Evolutionary conservation across 1,284 basidiomycete species (phyloP).

Genomic region (Sporisorium scitamineum): DNA sequence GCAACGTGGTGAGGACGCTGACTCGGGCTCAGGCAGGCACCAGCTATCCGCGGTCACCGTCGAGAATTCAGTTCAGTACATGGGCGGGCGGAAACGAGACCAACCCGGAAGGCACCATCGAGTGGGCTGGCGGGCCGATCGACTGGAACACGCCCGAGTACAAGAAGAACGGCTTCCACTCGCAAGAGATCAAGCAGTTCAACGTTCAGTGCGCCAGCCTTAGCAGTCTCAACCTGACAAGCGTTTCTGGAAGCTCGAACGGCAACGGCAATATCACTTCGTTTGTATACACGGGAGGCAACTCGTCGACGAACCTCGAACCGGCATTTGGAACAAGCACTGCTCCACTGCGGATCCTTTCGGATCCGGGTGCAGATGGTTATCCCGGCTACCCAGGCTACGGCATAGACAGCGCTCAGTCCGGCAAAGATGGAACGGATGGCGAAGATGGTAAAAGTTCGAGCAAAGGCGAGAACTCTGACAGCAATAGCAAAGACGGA

Average conservation of each 20-base stretch:
- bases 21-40: constrained; percentile 30
- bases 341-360: constrained; percentile 20
- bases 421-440: constrained; percentile 18
- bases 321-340: constrained; percentile 50
- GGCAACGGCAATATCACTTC: constrained; percentile 44
- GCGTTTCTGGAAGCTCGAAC: neutral
- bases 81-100: constrained; percentile 58
- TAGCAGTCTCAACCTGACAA: constrained; percentile 24
- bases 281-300: constrained; percentile 62
- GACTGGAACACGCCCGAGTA: constrained; percentile 53
- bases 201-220: constrained; percentile 49
- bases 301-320: constrained; percentile 22
- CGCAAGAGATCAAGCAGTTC: constrained; percentile 60
- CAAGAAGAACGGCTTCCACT: constrained; percentile 56
- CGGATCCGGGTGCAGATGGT: constrained; percentile 34
- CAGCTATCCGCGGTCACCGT: constrained; percentile 57
- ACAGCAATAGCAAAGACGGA: constrained; percentile 3
- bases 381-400: constrained; percentile 38
- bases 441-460: constrained; percentile 32
- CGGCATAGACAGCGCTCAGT: constrained; percentile 3
- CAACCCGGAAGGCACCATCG: constrained; percentile 42
- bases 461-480: constrained; percentile 6
- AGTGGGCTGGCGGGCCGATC: constrained; percentile 61
- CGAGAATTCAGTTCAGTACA: constrained; percentile 56
- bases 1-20: constrained; percentile 51